phyloP scores from a whole-genome alignment of 345 rosid genomes.

The Corchorus olitorius region DNA sequence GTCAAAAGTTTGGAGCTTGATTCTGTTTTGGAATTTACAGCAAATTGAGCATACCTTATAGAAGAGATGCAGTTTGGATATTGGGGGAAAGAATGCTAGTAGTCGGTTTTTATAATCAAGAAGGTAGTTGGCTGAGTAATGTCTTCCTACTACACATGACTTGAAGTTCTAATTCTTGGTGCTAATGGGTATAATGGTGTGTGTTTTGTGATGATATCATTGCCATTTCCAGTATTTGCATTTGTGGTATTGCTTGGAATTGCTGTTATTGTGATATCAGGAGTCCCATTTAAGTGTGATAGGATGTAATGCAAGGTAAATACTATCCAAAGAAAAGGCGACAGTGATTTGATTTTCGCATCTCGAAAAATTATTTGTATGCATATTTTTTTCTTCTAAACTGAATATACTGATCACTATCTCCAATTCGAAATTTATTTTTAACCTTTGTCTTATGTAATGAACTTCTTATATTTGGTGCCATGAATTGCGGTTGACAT shows the following conservation, averaged over 20 bases:
- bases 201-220: neutral
- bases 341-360: neutral
- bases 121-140: neutral
- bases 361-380: neutral
- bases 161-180: neutral
- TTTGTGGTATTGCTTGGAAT: neutral
- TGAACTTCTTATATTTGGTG: neutral
- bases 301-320: neutral
- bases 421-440: neutral
- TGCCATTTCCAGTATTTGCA: neutral
- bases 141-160: too few species aligned
- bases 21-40: neutral
- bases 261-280: neutral
- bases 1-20: neutral
- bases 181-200: neutral
- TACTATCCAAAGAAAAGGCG: neutral
- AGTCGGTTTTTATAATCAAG: neutral
- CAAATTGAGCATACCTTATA: neutral
- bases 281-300: neutral
- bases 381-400: slow-evolving; percentile 2
- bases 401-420: neutral
- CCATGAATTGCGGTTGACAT: neutral
- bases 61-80: neutral
- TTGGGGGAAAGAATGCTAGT: neutral
- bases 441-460: neutral